Evolutionary conservation across 106 monocot species (phyloP).

Genomic region (Vanilla planifolia): DNA sequence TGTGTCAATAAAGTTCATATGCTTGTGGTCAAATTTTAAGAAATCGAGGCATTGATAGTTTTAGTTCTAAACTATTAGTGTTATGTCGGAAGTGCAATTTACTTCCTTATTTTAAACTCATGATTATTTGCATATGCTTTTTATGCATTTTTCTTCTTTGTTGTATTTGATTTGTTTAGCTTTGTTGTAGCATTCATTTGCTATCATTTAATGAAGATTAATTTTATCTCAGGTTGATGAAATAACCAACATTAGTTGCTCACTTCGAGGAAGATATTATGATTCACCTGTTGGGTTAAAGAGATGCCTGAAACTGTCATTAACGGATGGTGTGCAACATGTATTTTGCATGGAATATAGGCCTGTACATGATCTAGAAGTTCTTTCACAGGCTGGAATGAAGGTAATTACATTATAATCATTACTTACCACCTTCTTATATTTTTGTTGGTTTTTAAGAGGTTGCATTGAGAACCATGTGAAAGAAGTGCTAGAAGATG

Average conservation of each 20-base stretch:
- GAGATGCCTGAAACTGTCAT: slow-evolving; percentile 75
- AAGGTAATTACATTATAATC: no score
- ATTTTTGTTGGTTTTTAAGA: no score
- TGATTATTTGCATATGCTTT: no score
- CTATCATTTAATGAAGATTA: not conserved
- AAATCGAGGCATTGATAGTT: no score
- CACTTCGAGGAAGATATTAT: slow-evolving; percentile 72
- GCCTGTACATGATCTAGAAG: slow-evolving; percentile 61
- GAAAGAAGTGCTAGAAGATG: no score
- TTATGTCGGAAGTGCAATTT: no score
- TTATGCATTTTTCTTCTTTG: not conserved
- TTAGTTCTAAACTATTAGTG: no score
- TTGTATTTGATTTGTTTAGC: not conserved
- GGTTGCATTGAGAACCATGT: no score
- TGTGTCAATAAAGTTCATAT: no score
- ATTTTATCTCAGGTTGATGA: slow-evolving; percentile 72
- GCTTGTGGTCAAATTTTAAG: no score
- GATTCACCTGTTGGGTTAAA: slow-evolving; percentile 48
- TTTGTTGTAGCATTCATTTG: not conserved
- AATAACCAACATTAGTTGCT: slow-evolving; percentile 49
- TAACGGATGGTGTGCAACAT: slow-evolving; percentile 83
- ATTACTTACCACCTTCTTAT: no score
- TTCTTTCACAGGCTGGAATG: slow-evolving; percentile 72
- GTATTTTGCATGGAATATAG: slow-evolving; percentile 90
- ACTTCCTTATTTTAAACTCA: no score